Conservation (phyloP, 2,329 filamentous ascomycete species). For the Colletotrichum chrysophilum region DNA sequence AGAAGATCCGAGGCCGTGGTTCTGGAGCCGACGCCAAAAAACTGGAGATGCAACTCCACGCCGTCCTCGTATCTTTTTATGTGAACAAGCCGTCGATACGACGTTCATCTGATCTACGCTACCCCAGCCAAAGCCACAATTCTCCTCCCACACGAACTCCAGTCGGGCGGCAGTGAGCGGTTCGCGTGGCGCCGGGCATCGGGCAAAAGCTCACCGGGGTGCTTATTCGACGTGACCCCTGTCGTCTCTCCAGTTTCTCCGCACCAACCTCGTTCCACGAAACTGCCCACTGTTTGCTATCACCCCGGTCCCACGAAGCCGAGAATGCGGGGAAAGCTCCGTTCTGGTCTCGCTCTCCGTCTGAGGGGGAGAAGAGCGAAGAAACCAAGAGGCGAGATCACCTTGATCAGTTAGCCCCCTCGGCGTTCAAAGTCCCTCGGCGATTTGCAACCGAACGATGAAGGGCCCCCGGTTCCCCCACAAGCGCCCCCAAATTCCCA, state of each 20-base stretch:
- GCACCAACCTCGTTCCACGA: conserved; percentile 15
- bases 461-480: not conserved
- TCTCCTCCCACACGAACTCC: not conserved
- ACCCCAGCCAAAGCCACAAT: not conserved
- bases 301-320: not conserved
- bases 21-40: not conserved
- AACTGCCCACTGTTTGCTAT: not conserved
- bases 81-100: not conserved
- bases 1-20: not conserved
- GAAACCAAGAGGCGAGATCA: not conserved
- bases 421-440: not conserved
- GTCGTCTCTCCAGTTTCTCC: conserved; percentile 2
- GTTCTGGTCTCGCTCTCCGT: not conserved
- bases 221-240: not conserved
- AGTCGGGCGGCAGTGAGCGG: not conserved
- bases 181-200: conserved; percentile 11
- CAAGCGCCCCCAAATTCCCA: not conserved
- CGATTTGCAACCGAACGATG: not conserved
- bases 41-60: not conserved
- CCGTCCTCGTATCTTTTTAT: not conserved
- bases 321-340: conserved; percentile 7
- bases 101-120: not conserved
- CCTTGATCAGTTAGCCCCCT: not conserved
- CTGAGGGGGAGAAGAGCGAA: not conserved
- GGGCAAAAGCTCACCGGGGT: conserved; percentile 6